Percentiles rank a stretch among this genome's conserved stretches.
Conservation (phyloP, 2,329 filamentous ascomycete genomes). For the Capronia americana region DNA sequence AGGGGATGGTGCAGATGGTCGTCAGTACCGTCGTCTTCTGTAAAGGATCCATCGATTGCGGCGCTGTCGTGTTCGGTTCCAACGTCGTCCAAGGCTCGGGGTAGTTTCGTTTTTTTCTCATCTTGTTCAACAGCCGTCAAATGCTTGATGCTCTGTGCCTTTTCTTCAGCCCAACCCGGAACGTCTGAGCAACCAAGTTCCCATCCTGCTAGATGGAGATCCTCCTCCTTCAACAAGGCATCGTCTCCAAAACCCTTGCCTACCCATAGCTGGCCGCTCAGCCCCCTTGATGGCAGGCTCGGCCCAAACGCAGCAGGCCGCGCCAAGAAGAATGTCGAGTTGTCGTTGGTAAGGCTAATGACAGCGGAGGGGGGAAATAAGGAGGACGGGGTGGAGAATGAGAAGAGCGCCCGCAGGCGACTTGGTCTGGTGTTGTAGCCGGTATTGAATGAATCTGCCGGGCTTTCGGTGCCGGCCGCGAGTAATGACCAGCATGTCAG, state of each 20-base stretch:
- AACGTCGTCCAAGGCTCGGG: conserved; percentile 20
- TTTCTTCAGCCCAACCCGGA: conserved; percentile 78
- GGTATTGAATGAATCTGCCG: conserved; percentile 44
- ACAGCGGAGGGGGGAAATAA: conserved; percentile 95
- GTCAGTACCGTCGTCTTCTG: conserved; percentile 77
- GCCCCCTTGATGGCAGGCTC: conserved; percentile 71
- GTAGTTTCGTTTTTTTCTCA: conserved; percentile 22
- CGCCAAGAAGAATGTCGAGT: conserved; percentile 94
- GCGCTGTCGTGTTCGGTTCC: conserved; percentile 15
- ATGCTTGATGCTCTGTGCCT: conserved; percentile 51
- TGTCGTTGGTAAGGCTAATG: conserved; percentile 96
- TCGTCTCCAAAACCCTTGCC: conserved; percentile 91
- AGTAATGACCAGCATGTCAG: conserved; percentile 56
- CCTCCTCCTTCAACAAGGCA: conserved; percentile 63
- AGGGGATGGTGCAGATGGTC: conserved; percentile 75
- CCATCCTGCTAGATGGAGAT: conserved; percentile 66
- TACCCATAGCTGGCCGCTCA: conserved; percentile 92
- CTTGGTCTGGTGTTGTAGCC: conserved; percentile 51
- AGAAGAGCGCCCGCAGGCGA: conserved; percentile 66
- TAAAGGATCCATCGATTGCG: conserved; percentile 28
- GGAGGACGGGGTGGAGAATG: conserved; percentile 77
- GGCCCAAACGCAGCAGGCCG: conserved; percentile 93
- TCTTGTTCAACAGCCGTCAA: conserved; percentile 18
- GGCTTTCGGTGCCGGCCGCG: conserved; percentile 39
- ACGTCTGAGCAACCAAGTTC: conserved; percentile 96